Conservation (phyloP, 208 protist species). For the Trypanosoma melophagium region DNA sequence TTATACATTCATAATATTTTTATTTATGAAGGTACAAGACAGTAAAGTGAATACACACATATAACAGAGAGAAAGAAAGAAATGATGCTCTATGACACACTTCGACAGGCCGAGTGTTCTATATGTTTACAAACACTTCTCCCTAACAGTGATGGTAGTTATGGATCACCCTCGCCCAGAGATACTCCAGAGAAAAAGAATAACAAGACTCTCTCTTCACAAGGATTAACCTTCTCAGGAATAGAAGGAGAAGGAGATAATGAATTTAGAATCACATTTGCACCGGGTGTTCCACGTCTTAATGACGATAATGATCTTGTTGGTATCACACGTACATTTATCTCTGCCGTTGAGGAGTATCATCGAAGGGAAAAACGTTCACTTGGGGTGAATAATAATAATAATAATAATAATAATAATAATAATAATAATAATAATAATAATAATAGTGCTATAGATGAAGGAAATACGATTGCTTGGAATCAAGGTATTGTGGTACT, state of each 20-base stretch:
- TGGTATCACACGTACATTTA: constrained; percentile 1
- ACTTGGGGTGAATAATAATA: not conserved
- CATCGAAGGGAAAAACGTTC: constrained; percentile 14
- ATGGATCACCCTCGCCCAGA: constrained; percentile 2
- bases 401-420: constrained; percentile 8
- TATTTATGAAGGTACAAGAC: too few species aligned
- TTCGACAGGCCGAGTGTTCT: constrained; percentile 59
- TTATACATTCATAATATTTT: too few species aligned
- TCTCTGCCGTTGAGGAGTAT: not conserved
- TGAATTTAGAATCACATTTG: constrained; percentile 48
- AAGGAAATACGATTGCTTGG: not conserved
- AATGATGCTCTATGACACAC: constrained; percentile 36
- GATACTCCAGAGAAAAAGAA: constrained; percentile 2
- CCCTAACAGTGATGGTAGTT: not conserved
- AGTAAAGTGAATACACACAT: not conserved
- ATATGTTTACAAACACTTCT: constrained; percentile 77
- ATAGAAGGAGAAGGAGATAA: not conserved
- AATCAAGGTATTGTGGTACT: constrained; percentile 28
- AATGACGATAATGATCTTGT: not conserved
- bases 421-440: not conserved
- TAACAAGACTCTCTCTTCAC: not conserved
- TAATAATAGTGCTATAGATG: not conserved
- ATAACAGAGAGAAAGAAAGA: not conserved
- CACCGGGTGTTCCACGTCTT: constrained; percentile 36
- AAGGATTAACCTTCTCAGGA: not conserved